A percentile compares a stretch with the other conserved stretches of the same genome.
Conservation (phyloP, 306 rosid species). For the Vachellia collinsii region DNA sequence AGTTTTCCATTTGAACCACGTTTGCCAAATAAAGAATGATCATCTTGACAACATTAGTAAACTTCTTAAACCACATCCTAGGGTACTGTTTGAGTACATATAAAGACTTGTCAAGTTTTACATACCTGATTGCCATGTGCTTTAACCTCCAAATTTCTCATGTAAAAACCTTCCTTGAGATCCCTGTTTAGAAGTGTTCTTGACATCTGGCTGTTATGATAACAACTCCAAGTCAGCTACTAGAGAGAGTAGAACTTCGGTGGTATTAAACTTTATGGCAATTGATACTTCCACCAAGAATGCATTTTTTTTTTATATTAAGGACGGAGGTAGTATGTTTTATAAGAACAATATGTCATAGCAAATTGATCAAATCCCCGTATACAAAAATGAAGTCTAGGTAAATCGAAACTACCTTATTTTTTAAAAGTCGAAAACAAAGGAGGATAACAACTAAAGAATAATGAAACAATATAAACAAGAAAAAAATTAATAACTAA, state of each 20-base stretch:
- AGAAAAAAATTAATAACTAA: not conserved
- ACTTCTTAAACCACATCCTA: not conserved
- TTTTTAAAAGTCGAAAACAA: not conserved
- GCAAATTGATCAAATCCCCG: not conserved
- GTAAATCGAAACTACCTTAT: not conserved
- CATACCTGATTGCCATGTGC: not conserved
- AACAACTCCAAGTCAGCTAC: not conserved
- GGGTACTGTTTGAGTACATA: not conserved
- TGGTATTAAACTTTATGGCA: not conserved
- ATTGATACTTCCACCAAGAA: not conserved
- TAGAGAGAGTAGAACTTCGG: not conserved
- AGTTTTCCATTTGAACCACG: not conserved
- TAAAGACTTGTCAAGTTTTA: not conserved
- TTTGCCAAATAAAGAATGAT: not conserved
- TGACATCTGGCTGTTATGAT: not conserved
- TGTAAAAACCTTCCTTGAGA: not conserved
- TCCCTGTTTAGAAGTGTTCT: not conserved
- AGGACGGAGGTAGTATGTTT: not conserved
- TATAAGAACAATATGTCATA: not conserved
- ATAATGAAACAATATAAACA: not conserved
- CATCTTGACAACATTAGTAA: not conserved
- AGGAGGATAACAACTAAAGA: not conserved
- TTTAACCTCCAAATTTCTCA: not conserved
- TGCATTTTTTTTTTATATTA: not conserved
- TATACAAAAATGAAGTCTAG: not conserved